A percentile compares a stretch with the other conserved stretches of the same genome.
Evolutionary conservation across 768 basidiomycete species (phyloP).

Genomic region (Trametes punicea): DNA sequence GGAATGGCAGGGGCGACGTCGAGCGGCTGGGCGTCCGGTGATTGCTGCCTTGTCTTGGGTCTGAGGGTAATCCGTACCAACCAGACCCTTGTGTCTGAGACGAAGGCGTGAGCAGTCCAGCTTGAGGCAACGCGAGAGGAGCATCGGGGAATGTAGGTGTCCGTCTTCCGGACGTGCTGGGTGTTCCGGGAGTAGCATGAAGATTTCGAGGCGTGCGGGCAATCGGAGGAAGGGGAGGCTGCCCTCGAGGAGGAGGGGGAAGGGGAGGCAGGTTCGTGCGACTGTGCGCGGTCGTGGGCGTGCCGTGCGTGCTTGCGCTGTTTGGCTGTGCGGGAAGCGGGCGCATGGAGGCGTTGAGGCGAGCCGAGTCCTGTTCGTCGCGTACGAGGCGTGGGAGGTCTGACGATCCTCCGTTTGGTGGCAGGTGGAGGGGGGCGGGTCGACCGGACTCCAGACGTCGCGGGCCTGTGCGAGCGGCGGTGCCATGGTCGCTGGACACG

Average conservation of each 20-base stretch:
- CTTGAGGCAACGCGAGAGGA: constrained; percentile 34
- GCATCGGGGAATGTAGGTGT: constrained; percentile 59
- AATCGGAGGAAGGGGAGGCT: constrained; percentile 45
- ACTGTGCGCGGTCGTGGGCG: constrained; percentile 35
- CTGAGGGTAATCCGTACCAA: constrained; percentile 44
- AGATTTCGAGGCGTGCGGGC: constrained; percentile 28
- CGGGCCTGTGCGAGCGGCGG: constrained; percentile 31
- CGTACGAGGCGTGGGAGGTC: constrained; percentile 75
- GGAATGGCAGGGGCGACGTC: constrained; percentile 39
- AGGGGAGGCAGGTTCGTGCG: constrained; percentile 60
- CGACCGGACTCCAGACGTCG: constrained; percentile 59
- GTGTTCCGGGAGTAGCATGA: constrained; percentile 20
- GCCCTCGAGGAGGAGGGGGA: constrained; percentile 65
- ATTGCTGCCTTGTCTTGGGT: constrained; percentile 55
- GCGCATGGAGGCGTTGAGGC: constrained; percentile 36
- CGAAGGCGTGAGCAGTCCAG: constrained; percentile 27
- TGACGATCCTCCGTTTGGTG: constrained; percentile 46
- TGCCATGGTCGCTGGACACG: constrained; percentile 25
- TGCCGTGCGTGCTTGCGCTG: constrained; percentile 28
- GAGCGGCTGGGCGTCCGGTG: constrained; percentile 32
- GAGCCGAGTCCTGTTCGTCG: constrained; percentile 54
- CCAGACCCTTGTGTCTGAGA: constrained; percentile 21
- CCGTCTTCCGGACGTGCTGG: constrained; percentile 35
- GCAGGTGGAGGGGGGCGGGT: constrained; percentile 80
- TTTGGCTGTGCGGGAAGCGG: constrained; percentile 49